Evolutionary conservation across 1,284 basidiomycete species (phyloP).

Genomic region (Sanguinoderma infundibulare): DNA sequence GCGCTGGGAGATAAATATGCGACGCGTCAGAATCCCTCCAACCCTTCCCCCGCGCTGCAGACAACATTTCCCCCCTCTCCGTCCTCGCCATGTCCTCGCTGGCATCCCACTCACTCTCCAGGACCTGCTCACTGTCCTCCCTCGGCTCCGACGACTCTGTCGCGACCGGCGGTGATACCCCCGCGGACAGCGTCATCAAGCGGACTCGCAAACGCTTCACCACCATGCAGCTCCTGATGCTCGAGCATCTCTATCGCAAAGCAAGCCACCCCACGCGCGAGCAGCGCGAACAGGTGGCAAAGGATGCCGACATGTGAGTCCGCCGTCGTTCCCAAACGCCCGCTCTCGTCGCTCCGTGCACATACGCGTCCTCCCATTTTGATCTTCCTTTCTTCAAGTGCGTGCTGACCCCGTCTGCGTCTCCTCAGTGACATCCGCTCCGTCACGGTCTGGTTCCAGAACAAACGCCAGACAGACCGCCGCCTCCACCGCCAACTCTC

Average conservation of each 20-base stretch:
- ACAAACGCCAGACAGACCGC: conserved; percentile 78
- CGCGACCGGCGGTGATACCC: conserved; percentile 14
- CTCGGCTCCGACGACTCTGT: conserved; percentile 31
- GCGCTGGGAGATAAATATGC: conserved; percentile 15
- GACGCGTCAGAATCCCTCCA: conserved; percentile 8
- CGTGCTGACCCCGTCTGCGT: conserved; percentile 1
- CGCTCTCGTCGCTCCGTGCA: conserved; percentile 9
- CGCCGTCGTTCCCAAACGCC: conserved; percentile 11
- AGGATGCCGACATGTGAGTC: conserved; percentile 63
- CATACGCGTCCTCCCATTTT: not conserved
- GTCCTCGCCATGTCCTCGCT: conserved; percentile 7
- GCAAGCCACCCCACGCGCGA: conserved; percentile 74
- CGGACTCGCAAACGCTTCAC: conserved; percentile 75
- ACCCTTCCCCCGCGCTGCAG: conserved; percentile 1
- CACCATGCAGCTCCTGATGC: conserved; percentile 67
- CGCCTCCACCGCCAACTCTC: conserved; percentile 56
- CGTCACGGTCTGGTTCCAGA: conserved; percentile 84
- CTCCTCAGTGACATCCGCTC: conserved; percentile 71
- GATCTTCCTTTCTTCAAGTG: not conserved
- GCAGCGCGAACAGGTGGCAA: conserved; percentile 67
- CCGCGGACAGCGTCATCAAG: conserved; percentile 28
- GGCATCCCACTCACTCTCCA: conserved; percentile 23
- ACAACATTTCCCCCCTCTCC: not conserved
- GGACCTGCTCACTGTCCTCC: conserved; percentile 35
- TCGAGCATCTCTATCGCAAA: conserved; percentile 72